These are phyloP conservation scores for Auriscalpium orientale DNA, from an alignment of 768 basidiomycete species.

Conservation along the genomic window DNA sequence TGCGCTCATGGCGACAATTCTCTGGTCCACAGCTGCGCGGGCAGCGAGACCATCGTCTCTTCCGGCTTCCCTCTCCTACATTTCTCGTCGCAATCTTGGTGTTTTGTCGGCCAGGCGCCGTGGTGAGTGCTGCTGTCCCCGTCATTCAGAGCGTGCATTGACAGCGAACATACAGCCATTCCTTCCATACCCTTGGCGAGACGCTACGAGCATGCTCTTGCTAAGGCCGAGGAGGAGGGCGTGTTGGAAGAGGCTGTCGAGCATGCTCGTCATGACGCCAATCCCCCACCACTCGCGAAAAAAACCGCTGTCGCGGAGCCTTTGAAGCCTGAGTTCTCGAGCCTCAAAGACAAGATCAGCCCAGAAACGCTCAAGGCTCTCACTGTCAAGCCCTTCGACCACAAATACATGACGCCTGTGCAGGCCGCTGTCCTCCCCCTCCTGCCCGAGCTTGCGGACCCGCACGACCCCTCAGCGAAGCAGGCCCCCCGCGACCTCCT, in stretches of 20 bases:
- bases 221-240: background rate
- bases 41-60: background rate
- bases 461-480: conserved; percentile 30
- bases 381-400: conserved; percentile 53
- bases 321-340: conserved; percentile 19
- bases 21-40: background rate
- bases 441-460: conserved; percentile 60
- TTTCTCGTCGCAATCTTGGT: background rate
- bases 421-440: conserved; percentile 73
- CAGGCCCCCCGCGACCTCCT: conserved; percentile 54
- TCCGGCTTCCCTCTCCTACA: background rate
- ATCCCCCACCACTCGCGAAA: background rate
- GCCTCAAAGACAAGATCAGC: conserved; percentile 25
- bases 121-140: background rate
- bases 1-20: background rate
- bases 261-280: background rate
- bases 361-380: conserved; percentile 47
- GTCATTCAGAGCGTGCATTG: background rate
- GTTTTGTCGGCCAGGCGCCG: conserved; percentile 1
- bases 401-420: conserved; percentile 70
- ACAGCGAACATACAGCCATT: conserved; percentile 1
- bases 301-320: background rate
- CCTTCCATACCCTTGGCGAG: conserved; percentile 1
- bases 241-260: background rate
- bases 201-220: conserved; percentile 10